These are phyloP conservation scores for Herpetospermum pedunculosum DNA, from an alignment of 306 rosid species.

Conservation along the genomic window DNA sequence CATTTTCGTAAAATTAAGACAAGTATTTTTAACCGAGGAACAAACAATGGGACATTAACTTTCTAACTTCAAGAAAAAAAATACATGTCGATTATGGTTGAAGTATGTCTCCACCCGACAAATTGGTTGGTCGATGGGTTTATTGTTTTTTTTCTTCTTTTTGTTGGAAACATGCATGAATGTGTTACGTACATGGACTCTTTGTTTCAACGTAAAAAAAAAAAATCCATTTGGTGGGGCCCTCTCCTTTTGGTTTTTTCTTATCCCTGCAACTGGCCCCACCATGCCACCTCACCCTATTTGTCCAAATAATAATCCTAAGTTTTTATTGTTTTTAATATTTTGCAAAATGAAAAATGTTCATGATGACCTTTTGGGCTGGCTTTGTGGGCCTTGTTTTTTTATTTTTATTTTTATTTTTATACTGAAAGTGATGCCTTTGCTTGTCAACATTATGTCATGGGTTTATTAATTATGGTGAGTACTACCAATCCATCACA, in stretches of 20 bases:
- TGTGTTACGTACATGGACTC: slow-evolving; percentile 7
- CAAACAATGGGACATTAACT: neutral
- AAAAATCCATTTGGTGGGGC: neutral
- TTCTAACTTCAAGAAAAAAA: too few species aligned
- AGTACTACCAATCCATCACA: slow-evolving; percentile 3
- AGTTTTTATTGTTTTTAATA: neutral
- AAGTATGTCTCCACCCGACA: too few species aligned
- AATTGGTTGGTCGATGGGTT: too few species aligned
- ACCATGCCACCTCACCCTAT: neutral
- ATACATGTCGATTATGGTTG: too few species aligned
- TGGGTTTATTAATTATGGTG: neutral
- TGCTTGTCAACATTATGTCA: slow-evolving; percentile 10
- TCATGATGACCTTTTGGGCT: slow-evolving; percentile 7
- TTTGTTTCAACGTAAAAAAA: slow-evolving; percentile 8
- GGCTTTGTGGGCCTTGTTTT: neutral
- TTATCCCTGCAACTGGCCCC: neutral
- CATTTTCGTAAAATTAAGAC: neutral
- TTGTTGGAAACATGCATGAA: slow-evolving; percentile 12
- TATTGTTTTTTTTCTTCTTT: too few species aligned
- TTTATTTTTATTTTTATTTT: neutral
- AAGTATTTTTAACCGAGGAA: neutral
- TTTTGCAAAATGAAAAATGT: neutral
- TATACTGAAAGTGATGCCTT: slow-evolving; percentile 5
- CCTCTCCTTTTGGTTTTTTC: neutral
- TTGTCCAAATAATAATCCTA: neutral